Base-by-base conservation (phyloP, 345 rosid species). In the Salix koriyanagi region DNA sequence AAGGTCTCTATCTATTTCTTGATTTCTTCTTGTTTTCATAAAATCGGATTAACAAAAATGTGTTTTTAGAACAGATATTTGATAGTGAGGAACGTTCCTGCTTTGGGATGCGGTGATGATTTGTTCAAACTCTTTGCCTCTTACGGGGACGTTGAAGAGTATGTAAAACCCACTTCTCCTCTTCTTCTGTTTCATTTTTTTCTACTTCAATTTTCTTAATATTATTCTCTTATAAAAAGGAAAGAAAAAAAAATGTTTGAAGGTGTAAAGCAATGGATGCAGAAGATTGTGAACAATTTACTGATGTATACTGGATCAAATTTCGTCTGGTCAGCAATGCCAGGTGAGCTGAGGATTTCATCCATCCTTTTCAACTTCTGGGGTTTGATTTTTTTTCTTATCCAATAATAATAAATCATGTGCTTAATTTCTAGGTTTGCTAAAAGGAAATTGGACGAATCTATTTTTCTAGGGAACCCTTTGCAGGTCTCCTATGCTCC, bases 231-330 rank as follows among this genome's bases (percentile, higher is more conserved):
- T 41, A 10, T 9, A 41, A 41, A 46, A 46, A 13, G 1, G 18
- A 46, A 46, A 14, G 3, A 46, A 13, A 46, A 44, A 44, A 13
- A 46, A 46, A 15, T 46, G 50, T 46, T 46, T 46, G 79, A 36
- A 90, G 97, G 73, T 86, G 91, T 76, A 93, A 93, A 80, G 97
- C 97, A 13, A 91, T 95, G 97, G 97, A 95, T 85, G 96, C 90
- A 1, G 99, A 95, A 82, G 97, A 91, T 7, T 93, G 93, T 75
- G 91, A 84, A 69, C 84, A 81, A 26, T 93, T 87, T 75, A 95
- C 97, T 1, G 97, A 93, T 86, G 97, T 93, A 42, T 91, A 87
- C 74, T 90, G 95, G 92, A 87, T 93, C 83, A 90, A 95, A 72
- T 93, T 93, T 70, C 85, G 74, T 72, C 87, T 89, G 54, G 54